phyloP scores from a whole-genome alignment of 2,329 filamentous ascomycete species.

The Colletotrichum siamense region DNA sequence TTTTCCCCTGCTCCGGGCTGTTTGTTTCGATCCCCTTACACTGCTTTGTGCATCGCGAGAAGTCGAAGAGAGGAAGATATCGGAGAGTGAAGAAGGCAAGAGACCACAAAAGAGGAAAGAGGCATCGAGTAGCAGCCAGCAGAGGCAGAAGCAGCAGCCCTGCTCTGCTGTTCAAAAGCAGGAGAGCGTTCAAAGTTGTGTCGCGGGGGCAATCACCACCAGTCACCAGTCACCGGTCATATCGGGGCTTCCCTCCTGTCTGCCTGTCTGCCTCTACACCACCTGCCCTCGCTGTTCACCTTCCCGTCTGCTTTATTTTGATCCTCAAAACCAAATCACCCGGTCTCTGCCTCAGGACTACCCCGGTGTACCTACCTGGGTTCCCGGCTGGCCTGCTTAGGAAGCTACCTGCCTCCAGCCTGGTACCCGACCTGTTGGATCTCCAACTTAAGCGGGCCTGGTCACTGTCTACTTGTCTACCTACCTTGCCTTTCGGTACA shows the following conservation, averaged over 20 bases:
- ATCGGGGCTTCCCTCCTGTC: not conserved
- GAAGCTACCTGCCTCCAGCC: not conserved
- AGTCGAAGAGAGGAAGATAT: not conserved
- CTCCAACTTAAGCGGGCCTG: constrained; percentile 18
- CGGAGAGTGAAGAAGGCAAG: not conserved
- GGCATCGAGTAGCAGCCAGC: not conserved
- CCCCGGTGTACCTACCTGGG: not conserved
- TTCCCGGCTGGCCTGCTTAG: not conserved
- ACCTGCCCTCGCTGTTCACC: not conserved
- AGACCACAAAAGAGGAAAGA: not conserved
- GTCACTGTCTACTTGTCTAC: not conserved
- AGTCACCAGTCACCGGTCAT: not conserved
- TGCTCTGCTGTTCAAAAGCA: not conserved
- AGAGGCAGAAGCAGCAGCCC: not conserved
- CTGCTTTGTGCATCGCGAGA: not conserved
- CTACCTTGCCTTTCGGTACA: not conserved
- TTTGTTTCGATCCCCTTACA: not conserved
- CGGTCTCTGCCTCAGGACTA: constrained; percentile 3
- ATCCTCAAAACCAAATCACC: not conserved
- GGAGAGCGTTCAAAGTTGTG: not conserved
- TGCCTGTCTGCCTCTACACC: not conserved
- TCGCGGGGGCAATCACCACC: not conserved
- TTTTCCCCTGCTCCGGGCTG: not conserved
- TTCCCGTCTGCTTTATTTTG: constrained; percentile 16
- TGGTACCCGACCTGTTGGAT: constrained; percentile 9